Evolutionary conservation across 352 stramenopile species (phyloP).

Genomic region (Phytophthora meadii): DNA sequence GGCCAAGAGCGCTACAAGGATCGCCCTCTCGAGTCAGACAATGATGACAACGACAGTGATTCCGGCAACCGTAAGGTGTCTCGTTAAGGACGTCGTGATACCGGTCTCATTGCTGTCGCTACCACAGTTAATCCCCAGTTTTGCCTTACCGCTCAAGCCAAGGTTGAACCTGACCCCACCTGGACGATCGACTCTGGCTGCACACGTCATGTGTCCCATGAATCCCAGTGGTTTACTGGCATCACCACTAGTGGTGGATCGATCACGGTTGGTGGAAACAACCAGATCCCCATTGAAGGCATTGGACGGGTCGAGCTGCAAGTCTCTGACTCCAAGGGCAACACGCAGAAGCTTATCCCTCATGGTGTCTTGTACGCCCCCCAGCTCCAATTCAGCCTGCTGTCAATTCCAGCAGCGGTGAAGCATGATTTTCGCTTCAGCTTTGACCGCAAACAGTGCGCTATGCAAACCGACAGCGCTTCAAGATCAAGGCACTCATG

Average conservation of each 20-base stretch:
- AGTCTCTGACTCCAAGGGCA: conserved; percentile 19
- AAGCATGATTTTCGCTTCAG: too few species aligned
- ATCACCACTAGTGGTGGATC: conserved; percentile 7
- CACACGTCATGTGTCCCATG: conserved; percentile 17
- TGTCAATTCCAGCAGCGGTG: background rate
- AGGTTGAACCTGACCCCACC: background rate
- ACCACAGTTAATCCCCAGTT: background rate
- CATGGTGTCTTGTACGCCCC: too few species aligned
- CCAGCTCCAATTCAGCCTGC: too few species aligned
- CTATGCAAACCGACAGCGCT: conserved; percentile 8
- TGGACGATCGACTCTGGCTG: conserved; percentile 21
- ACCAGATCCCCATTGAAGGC: conserved; percentile 11
- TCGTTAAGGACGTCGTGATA: conserved; percentile 3
- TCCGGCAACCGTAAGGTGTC: conserved; percentile 4
- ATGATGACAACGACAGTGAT: background rate
- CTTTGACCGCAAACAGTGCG: background rate
- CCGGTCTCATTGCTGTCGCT: conserved; percentile 8
- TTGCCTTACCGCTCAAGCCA: conserved; percentile 1
- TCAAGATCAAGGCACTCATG: conserved; percentile 16
- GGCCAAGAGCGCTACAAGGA: too few species aligned
- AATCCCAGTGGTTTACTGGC: conserved; percentile 14
- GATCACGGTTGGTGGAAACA: conserved; percentile 25
- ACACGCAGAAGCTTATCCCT: background rate
- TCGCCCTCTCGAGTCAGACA: too few species aligned
- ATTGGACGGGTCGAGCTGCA: background rate